Conservation (phyloP, 1,284 basidiomycete genomes). For the Ganoderma leucocontextum region DNA sequence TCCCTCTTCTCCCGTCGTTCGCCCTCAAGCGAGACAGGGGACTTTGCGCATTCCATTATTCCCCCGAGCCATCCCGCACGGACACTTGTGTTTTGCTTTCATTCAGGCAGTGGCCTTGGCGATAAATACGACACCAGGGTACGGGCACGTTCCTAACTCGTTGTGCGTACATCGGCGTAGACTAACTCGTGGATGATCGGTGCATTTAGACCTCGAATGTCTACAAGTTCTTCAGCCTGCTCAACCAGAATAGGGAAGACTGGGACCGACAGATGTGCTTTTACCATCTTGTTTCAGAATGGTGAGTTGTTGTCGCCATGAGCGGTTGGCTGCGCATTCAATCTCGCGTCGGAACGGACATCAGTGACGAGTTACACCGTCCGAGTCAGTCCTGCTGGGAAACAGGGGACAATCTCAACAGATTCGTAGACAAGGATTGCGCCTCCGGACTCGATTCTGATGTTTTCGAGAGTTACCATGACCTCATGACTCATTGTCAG, state of each 20-base stretch:
- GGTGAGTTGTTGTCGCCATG: not conserved
- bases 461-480: conserved; percentile 56
- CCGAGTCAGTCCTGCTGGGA: not conserved
- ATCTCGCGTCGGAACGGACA: not conserved
- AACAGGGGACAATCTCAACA: not conserved
- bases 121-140: conserved; percentile 52
- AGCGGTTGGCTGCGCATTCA: not conserved
- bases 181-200: not conserved
- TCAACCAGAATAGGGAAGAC: conserved; percentile 56
- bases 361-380: not conserved
- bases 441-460: not conserved
- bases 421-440: not conserved
- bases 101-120: conserved; percentile 66
- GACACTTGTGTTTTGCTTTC: conserved; percentile 54
- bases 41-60: conserved; percentile 34
- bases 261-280: conserved; percentile 47
- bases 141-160: conserved; percentile 48
- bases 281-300: not conserved
- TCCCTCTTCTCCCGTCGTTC: conserved; percentile 6
- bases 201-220: conserved; percentile 65
- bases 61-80: conserved; percentile 39
- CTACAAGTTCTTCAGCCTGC: conserved; percentile 60
- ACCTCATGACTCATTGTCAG: conserved; percentile 69
- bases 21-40: conserved; percentile 26
- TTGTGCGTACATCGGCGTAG: not conserved